Base-by-base conservation (phyloP, 441 rosid genomes). In the Populus tomentosa region DNA sequence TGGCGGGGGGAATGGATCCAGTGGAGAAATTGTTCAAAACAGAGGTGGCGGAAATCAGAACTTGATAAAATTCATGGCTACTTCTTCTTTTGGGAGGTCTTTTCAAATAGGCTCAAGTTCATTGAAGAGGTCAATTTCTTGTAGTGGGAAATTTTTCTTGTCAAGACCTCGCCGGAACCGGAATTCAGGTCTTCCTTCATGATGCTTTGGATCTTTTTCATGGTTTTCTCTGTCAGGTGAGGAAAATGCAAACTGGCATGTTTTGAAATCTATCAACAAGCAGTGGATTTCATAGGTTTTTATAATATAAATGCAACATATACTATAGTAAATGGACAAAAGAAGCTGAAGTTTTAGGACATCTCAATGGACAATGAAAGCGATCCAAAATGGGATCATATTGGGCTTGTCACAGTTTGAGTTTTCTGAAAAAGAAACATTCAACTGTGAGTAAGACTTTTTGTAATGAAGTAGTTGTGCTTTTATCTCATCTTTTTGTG, bases 121-220 rank as follows among this genome's bases (percentile, higher is more conserved):
- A 36, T 72, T 80, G 36, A 85, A 73, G 76, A 87, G 91, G 72
- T 89, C 94, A 20, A 28, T 83, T 33, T 89, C 94, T 2, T 88
- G 80, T 85, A 86, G 82, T 38, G 90, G 88, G 6, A 86, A 86
- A 80, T 79, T 87, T 77, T 81, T 83, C 62, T 76, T 83, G 36
- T 73, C 88, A 35, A 85, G 83, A 50, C 61, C 77, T 14, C 24
- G 80, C 80, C 59, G 80, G 64, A 81, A 69, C 59, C 80, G 78
- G 40, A 72, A 40, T 61, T 73, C 80, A 28, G 71, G 35, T 78
- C 79, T 83, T 56, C 79, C 81, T 69, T 67, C 70, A 26, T 79
- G 67, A 79, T 18, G 53, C 30, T 72, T 70, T 77, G 18, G 74
- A 69, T 65, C 65, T 3, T 62, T 28, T 50, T 40, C 20, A 4